Conservation (phyloP, 2,329 filamentous ascomycete genomes). For the Drechslera avenae region DNA sequence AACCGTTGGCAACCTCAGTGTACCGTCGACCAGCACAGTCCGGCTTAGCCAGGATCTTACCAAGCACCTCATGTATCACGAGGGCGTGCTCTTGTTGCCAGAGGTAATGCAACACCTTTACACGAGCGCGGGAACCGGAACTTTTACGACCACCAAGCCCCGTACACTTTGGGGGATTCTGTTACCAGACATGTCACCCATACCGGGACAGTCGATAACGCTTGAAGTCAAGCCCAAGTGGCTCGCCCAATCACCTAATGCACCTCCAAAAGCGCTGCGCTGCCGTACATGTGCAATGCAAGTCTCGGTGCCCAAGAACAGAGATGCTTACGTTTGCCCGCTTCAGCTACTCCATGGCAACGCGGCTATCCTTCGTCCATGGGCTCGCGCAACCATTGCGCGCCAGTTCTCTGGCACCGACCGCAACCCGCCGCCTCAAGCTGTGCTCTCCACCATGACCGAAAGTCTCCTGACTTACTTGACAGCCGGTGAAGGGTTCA, state of each 20-base stretch:
- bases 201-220: conserved; percentile 27
- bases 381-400: conserved; percentile 19
- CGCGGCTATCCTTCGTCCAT: conserved; percentile 17
- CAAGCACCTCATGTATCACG: conserved; percentile 28
- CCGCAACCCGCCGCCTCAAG: neutral
- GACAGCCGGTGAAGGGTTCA: conserved; percentile 39
- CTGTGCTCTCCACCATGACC: conserved; percentile 10
- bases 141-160: conserved; percentile 6
- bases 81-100: conserved; percentile 20
- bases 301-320: conserved; percentile 35
- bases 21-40: conserved; percentile 3
- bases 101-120: conserved; percentile 20
- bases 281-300: conserved; percentile 56
- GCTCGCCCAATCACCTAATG: conserved; percentile 54
- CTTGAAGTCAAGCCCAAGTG: conserved; percentile 57
- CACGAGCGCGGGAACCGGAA: conserved; percentile 7
- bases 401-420: conserved; percentile 6
- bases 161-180: conserved; percentile 30
- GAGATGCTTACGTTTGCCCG: conserved; percentile 46
- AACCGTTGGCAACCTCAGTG: conserved; percentile 4
- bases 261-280: conserved; percentile 46
- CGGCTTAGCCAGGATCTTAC: conserved; percentile 13
- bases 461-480: conserved; percentile 31
- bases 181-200: conserved; percentile 40
- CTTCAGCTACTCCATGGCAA: conserved; percentile 47